Percentiles rank a stretch among this genome's conserved stretches.
phyloP scores from a whole-genome alignment of 148 eudicot genomes.

The Oxyria digyna region DNA sequence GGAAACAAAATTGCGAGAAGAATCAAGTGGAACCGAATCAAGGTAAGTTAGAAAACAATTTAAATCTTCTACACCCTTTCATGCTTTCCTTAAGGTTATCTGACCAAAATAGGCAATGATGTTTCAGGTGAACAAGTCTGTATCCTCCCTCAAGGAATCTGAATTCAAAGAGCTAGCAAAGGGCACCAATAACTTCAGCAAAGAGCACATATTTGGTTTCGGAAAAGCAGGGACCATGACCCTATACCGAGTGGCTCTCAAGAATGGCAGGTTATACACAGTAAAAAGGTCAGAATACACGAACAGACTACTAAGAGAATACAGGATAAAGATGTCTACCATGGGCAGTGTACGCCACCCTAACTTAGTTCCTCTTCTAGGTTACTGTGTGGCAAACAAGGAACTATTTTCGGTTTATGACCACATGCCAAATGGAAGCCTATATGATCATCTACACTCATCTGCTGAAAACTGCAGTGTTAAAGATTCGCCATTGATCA shows the following conservation, averaged over 20 bases:
- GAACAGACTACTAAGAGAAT: conserved; percentile 49
- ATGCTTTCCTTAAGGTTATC: neutral
- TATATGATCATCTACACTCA: conserved; percentile 32
- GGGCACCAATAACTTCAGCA: conserved; percentile 51
- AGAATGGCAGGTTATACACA: conserved; percentile 64
- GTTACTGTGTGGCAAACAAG: conserved; percentile 69
- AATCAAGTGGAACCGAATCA: conserved; percentile 1
- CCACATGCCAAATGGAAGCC: conserved; percentile 67
- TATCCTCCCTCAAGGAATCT: conserved; percentile 65
- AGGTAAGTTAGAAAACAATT: too few relatives aligned
- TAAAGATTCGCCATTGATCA: conserved; percentile 55
- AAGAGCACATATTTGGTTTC: conserved; percentile 30
- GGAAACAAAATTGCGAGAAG: neutral
- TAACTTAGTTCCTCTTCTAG: conserved; percentile 68
- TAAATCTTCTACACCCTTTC: too few relatives aligned
- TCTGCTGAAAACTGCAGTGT: conserved; percentile 16
- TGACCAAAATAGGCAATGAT: neutral
- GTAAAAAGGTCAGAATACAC: conserved; percentile 58
- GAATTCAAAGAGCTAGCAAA: conserved; percentile 50
- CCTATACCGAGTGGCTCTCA: conserved; percentile 55
- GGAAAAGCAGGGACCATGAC: conserved; percentile 43
- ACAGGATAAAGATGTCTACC: conserved; percentile 51
- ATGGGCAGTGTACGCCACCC: conserved; percentile 76
- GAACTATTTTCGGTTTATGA: conserved; percentile 78
- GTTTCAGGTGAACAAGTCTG: conserved; percentile 54